Evolutionary conservation across 2,329 filamentous ascomycete genomes (phyloP).

Genomic region (Colletotrichum cereale): DNA sequence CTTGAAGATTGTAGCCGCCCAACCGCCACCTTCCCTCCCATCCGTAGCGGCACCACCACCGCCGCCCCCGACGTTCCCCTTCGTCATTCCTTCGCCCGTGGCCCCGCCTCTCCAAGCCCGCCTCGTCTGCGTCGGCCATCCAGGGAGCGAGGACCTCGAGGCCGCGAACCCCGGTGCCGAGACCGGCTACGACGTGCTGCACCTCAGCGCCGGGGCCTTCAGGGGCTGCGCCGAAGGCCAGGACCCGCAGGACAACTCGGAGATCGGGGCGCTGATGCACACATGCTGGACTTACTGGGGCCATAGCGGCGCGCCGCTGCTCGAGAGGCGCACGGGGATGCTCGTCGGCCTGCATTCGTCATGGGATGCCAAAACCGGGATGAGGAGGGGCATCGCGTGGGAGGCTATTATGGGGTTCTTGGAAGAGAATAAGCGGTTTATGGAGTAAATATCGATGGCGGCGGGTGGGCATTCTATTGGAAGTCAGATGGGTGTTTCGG

Average conservation of each 20-base stretch:
- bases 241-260: constrained; percentile 62
- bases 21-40: constrained; percentile 23
- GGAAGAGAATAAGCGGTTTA: constrained; percentile 7
- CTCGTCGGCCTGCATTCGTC: constrained; percentile 65
- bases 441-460: neutral
- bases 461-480: too few relatives aligned
- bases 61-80: constrained; percentile 42
- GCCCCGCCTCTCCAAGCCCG: constrained; percentile 41
- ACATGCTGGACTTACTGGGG: constrained; percentile 71
- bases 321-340: constrained; percentile 52
- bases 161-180: constrained; percentile 47
- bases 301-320: constrained; percentile 63
- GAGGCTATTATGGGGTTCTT: constrained; percentile 59
- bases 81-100: constrained; percentile 35
- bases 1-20: constrained; percentile 53
- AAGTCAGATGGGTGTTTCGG: neutral
- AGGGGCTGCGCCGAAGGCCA: constrained; percentile 53
- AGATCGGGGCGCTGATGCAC: constrained; percentile 65
- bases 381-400: constrained; percentile 61
- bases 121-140: constrained; percentile 52
- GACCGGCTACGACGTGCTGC: constrained; percentile 61
- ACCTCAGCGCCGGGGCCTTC: constrained; percentile 58
- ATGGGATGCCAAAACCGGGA: constrained; percentile 65
- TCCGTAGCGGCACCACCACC: neutral
- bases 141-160: constrained; percentile 59